Base-by-base conservation (phyloP, 140 eudicot genomes). In the Bidens hawaiensis region DNA sequence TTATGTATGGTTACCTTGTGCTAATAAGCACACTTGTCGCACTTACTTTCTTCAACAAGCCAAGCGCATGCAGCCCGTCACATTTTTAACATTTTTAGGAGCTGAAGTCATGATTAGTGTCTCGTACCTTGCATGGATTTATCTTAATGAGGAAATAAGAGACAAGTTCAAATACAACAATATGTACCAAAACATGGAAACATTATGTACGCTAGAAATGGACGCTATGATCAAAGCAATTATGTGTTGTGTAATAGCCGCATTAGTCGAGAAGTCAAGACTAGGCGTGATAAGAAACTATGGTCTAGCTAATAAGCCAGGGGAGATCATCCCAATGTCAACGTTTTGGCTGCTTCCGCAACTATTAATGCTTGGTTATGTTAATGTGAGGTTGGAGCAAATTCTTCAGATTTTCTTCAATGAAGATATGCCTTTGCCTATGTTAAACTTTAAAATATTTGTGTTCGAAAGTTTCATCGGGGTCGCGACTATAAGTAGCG, bases 321-420 rank as follows among this genome's bases (percentile, higher is more conserved):
- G 33, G 3, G 60, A 53, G 33, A 53, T 25, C 60, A 53, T 53
- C 14, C 60, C 60, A 53, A 53, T 53, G 60, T 16, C 60, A 53
- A 53, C 4, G 3, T 6, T 24, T 53, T 53, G 60, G 60, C 22
- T 53, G 21, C 3, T 53, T 53, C 60, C 60, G 11, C 60, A 24
- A 16, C 10, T 14, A 13, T 26, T 5, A 11, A 6, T 25, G 4
- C 60, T 53, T 25, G 40, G 60, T 53, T 26, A 5, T 14, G 5
- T 53, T 14, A 15, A 26, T 6, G 40, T 13, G 19, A 11, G 21
- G 14, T 53, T 53, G 22, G 60, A 53, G 21, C 4, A 11, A 26
- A n/a, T 53, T 53, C 40, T 53, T 53, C 16, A 28, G 33, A 28
- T 28, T 28, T 28, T 28, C 33, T 28, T 28, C 33, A 38, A 30